Conservation (phyloP, 192 early-diverging fungal species). For the Umbelopsis ramanniana region DNA sequence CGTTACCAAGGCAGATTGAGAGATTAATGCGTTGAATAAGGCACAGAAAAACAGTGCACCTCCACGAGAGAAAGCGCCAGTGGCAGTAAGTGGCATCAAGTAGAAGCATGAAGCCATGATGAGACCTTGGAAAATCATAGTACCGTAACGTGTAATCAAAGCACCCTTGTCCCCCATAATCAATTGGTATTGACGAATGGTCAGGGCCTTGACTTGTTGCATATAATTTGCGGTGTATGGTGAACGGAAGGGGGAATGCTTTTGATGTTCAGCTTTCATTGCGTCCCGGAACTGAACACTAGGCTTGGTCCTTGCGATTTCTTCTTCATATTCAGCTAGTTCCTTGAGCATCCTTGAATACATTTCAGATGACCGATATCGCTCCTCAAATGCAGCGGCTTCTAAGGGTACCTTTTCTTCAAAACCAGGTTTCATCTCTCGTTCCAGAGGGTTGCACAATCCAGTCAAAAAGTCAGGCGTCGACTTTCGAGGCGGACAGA, state of each 20-base stretch:
- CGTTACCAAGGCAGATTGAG: slow-evolving; percentile 70
- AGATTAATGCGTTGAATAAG: slow-evolving; percentile 57
- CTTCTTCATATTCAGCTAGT: slow-evolving; percentile 48
- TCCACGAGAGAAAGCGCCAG: slow-evolving; percentile 80
- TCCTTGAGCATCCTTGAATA: slow-evolving; percentile 43
- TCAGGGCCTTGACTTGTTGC: slow-evolving; percentile 61
- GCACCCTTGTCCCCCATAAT: slow-evolving; percentile 55
- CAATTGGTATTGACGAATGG: slow-evolving; percentile 69
- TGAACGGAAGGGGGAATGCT: slow-evolving; percentile 49
- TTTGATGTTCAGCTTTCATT: slow-evolving; percentile 59
- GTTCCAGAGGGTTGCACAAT: slow-evolving; percentile 64
- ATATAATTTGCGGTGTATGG: slow-evolving; percentile 70
- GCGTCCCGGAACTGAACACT: slow-evolving; percentile 46
- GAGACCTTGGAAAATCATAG: slow-evolving; percentile 62
- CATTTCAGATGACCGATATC: slow-evolving; percentile 52
- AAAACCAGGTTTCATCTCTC: slow-evolving; percentile 57
- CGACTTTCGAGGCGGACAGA: slow-evolving; percentile 67
- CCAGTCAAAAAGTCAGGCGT: slow-evolving; percentile 77
- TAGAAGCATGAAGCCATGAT: slow-evolving; percentile 77
- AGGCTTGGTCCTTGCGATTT: slow-evolving; percentile 29
- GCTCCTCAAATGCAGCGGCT: slow-evolving; percentile 66
- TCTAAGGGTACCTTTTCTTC: slow-evolving; percentile 56
- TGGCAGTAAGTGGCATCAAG: slow-evolving; percentile 53
- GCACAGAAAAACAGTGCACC: slow-evolving; percentile 74
- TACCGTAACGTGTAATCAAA: slow-evolving; percentile 60